Percentiles rank a stretch among this genome's conserved stretches.
Evolutionary conservation across 2,329 filamentous ascomycete genomes (phyloP).

Genomic region (Botrytis cinerea): DNA sequence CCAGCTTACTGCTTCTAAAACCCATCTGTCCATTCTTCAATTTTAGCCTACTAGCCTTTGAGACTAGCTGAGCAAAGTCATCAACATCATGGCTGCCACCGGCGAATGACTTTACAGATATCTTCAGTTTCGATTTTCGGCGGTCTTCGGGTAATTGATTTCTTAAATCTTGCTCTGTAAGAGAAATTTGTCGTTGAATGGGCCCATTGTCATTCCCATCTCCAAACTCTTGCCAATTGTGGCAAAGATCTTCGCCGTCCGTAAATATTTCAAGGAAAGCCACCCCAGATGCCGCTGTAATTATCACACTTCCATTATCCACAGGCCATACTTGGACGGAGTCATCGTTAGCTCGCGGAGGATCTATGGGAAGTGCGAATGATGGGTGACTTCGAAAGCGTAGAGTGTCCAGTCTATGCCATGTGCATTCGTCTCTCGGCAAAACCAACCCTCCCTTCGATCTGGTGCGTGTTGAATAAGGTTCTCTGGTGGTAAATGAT

Average conservation of each 20-base stretch:
- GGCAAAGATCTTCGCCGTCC: constrained; percentile 80
- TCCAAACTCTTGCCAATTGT: constrained; percentile 77
- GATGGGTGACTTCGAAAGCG: constrained; percentile 89
- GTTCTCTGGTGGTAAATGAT: constrained; percentile 77
- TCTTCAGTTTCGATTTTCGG: constrained; percentile 67
- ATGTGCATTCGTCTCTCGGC: constrained; percentile 80
- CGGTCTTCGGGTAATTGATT: constrained; percentile 70
- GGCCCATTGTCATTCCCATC: constrained; percentile 59
- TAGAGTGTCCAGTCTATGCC: constrained; percentile 87
- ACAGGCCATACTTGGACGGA: constrained; percentile 86
- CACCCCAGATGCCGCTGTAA: constrained; percentile 79
- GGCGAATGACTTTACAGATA: constrained; percentile 75
- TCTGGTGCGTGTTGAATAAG: constrained; percentile 84
- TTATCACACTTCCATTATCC: constrained; percentile 72
- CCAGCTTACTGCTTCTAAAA: constrained; percentile 74
- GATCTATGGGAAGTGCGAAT: constrained; percentile 81
- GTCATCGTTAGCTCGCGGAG: constrained; percentile 62
- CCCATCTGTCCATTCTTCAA: constrained; percentile 73
- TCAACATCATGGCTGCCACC: constrained; percentile 73
- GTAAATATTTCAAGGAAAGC: constrained; percentile 81
- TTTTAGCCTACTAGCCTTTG: constrained; percentile 73
- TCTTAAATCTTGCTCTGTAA: constrained; percentile 76
- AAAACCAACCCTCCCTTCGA: constrained; percentile 75
- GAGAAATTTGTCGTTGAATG: constrained; percentile 68
- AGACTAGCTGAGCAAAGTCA: constrained; percentile 69